phyloP scores from a whole-genome alignment of 129 eudicot species.

The Dittrichia graveolens region DNA sequence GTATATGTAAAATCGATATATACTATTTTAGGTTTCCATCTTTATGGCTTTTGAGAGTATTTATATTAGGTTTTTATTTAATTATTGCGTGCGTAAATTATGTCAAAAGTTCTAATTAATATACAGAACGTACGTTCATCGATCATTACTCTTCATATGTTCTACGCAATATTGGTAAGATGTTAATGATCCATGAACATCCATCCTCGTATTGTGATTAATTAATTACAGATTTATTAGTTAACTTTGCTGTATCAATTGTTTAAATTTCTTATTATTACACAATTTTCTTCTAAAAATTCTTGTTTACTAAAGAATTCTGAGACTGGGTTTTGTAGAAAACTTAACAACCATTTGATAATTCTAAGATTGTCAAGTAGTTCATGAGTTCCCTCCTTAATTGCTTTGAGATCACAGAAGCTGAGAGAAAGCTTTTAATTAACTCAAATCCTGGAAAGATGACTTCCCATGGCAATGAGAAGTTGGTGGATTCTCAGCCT shows the following conservation, averaged over 20 bases:
- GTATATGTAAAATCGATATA: too few relatives aligned
- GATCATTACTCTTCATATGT: neutral
- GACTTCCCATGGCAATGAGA: neutral
- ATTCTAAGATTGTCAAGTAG: neutral
- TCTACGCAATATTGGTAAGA: neutral
- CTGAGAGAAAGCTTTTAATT: neutral
- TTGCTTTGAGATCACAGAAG: neutral
- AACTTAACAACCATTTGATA: neutral
- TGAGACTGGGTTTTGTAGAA: neutral
- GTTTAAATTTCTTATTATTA: neutral
- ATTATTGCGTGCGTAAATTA: neutral
- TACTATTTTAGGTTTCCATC: too few relatives aligned
- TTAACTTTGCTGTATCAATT: neutral
- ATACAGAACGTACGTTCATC: neutral
- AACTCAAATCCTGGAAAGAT: neutral
- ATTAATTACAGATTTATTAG: neutral
- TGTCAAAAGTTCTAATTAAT: neutral
- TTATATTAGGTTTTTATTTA: neutral
- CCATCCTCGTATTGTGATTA: too few relatives aligned
- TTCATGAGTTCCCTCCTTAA: slow-evolving; percentile 10
- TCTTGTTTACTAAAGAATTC: neutral
- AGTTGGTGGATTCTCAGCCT: neutral
- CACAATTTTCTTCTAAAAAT: neutral
- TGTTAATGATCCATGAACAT: neutral
- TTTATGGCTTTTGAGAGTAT: neutral